phyloP scores from a whole-genome alignment of 345 rosid genomes.

The Populus pruinosa region DNA sequence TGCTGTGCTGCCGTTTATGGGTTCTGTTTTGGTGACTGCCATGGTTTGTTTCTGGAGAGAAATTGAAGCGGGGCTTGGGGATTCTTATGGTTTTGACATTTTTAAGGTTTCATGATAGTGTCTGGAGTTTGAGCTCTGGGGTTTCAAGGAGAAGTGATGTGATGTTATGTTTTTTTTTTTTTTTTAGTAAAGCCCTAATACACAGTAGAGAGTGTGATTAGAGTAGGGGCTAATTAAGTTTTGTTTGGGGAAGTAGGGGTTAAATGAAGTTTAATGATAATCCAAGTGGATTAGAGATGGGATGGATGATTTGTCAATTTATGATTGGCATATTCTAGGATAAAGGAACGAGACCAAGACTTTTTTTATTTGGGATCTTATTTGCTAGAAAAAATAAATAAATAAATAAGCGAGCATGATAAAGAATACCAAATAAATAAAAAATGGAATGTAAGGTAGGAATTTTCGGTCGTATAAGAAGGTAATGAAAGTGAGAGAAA shows the following conservation, averaged over 20 bases:
- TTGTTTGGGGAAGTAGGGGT: no score
- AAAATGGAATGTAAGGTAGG: no score
- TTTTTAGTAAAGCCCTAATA: background rate
- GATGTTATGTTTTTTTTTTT: background rate
- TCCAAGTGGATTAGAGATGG: background rate
- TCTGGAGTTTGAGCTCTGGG: background rate
- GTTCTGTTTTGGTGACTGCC: background rate
- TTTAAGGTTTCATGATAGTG: background rate
- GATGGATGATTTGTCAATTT: background rate
- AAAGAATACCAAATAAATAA: no score
- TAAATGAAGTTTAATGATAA: no score
- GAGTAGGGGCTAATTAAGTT: background rate
- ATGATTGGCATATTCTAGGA: background rate
- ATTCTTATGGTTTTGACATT: background rate
- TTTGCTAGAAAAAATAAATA: background rate
- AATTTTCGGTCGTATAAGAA: no score
- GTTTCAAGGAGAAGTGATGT: background rate
- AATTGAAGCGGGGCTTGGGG: background rate
- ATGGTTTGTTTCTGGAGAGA: background rate
- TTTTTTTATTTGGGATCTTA: background rate
- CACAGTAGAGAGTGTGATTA: background rate
- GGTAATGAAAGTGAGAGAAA: no score
- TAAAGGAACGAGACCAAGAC: background rate
- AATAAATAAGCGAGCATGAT: no score
- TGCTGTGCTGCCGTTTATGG: background rate